Evolutionary conservation across 1,284 basidiomycete genomes (phyloP).

Genomic region (Leccinum griseonigrum): DNA sequence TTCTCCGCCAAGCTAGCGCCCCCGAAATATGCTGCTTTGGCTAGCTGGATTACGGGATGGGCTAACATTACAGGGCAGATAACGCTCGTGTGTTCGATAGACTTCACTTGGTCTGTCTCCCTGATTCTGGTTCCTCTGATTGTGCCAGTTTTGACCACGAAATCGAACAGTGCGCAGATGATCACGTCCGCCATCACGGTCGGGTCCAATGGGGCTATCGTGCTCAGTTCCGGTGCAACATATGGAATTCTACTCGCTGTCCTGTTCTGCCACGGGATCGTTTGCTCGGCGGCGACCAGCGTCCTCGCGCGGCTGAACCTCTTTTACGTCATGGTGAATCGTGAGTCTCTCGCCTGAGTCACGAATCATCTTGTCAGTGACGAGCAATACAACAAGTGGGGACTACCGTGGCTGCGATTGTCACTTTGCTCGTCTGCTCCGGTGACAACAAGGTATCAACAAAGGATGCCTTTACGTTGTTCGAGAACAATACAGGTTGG

Average conservation of each 20-base stretch:
- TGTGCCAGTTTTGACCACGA: slow-evolving; percentile 8
- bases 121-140: not conserved
- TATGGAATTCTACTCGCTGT: slow-evolving; percentile 66
- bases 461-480: slow-evolving; percentile 62
- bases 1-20: slow-evolving; percentile 72
- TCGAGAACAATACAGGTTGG: slow-evolving; percentile 75
- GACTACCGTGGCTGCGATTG: slow-evolving; percentile 58
- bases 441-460: slow-evolving; percentile 59
- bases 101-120: slow-evolving; percentile 57
- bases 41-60: slow-evolving; percentile 75
- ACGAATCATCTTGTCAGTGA: not conserved
- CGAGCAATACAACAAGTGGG: slow-evolving; percentile 41
- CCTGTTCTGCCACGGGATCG: slow-evolving; percentile 59
- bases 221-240: slow-evolving; percentile 58
- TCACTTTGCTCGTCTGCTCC: slow-evolving; percentile 55
- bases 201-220: slow-evolving; percentile 48
- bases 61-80: slow-evolving; percentile 60
- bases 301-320: slow-evolving; percentile 67
- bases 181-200: slow-evolving; percentile 70
- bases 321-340: slow-evolving; percentile 63
- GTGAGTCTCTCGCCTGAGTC: slow-evolving; percentile 33
- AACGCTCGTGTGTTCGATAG: slow-evolving; percentile 69
- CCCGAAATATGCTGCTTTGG: slow-evolving; percentile 52
- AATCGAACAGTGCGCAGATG: slow-evolving; percentile 57
- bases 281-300: slow-evolving; percentile 68